Percentiles rank a stretch among this genome's conserved stretches.
Conservation (phyloP, 495 filamentous ascomycete species). For the Recurvomyces mirabilis region DNA sequence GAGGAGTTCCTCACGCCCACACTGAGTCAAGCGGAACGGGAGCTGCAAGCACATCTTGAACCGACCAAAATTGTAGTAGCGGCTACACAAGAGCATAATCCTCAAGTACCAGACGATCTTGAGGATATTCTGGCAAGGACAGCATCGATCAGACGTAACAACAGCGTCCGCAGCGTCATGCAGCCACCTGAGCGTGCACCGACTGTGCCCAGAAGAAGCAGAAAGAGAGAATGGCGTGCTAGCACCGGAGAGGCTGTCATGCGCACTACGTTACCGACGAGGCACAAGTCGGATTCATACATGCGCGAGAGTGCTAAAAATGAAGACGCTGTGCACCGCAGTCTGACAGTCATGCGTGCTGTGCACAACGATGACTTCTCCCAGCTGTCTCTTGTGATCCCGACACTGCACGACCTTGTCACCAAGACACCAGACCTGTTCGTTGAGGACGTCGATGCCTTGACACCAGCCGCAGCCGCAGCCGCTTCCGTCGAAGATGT, state of each 20-base stretch:
- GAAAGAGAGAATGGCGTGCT: constrained; percentile 19
- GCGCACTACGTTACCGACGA: background rate
- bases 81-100: too few relatives aligned
- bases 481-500: constrained; percentile 37
- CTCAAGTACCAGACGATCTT: too few relatives aligned
- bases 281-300: constrained; percentile 2
- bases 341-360: too few relatives aligned
- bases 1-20: constrained; percentile 24
- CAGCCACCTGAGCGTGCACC: constrained; percentile 11
- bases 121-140: background rate
- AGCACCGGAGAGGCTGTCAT: background rate
- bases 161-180: constrained; percentile 8
- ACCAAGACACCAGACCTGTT: too few relatives aligned
- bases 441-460: background rate
- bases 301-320: too few relatives aligned
- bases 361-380: too few relatives aligned
- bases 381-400: too few relatives aligned
- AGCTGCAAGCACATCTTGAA: constrained; percentile 22
- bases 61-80: too few relatives aligned
- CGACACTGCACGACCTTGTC: too few relatives aligned
- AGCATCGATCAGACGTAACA: background rate
- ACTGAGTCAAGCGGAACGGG: constrained; percentile 30
- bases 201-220: constrained; percentile 14
- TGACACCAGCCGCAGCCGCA: background rate
- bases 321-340: too few relatives aligned